Evolutionary conservation across 257 asterid species (phyloP), one percentile per base, ranked within the genome.

Genomic region (Fraxinus americana): DNA sequence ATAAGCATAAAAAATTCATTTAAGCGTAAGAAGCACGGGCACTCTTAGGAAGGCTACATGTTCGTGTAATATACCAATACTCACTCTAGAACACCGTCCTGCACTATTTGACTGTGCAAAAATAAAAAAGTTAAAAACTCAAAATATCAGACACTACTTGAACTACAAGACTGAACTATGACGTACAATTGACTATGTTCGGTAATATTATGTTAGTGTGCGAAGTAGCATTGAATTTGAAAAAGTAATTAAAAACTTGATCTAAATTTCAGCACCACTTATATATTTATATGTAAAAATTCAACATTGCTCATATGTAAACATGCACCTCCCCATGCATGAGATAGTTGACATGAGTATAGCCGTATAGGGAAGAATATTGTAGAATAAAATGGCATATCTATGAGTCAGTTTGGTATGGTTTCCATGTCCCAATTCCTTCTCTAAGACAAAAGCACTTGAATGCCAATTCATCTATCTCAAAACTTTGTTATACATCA

Each of bases 401-500:
- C 34, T 63, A 63, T 2, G 69, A 14, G 69, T 25, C 34, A 3
- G 14, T 63, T 8, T 63, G 66, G 30, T 25, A 5, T 63, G 27
- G 69, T 11, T 4, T 63, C 16, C 2, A 16, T 9, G 34, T 63
- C 35, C 35, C 69, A 63, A 10, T 5, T 63, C 35, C 19, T 63
- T 54, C 65, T 54, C 69, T 63, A 63, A 8, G 69, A 17, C 77
- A 32, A 45, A 67, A 71, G 52, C 52, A 48, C 32, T 74, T 67
- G 74, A 71, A 30, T 65, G 32, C 23, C 66, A 71, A 70, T 45
- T 23, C 35, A 29, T 72, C 68, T 23, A 66, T 29, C 76, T 72
- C 59, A 67, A 72, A 39, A 17, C 71, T 61, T 73, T 21, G 43
- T 48, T 14, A 9, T 35, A 25, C 16, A 34, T 52, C 66, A 43